Evolutionary conservation across 169 alveolate genomes (phyloP).

Genomic region (Cryptosporidium andersoni): DNA sequence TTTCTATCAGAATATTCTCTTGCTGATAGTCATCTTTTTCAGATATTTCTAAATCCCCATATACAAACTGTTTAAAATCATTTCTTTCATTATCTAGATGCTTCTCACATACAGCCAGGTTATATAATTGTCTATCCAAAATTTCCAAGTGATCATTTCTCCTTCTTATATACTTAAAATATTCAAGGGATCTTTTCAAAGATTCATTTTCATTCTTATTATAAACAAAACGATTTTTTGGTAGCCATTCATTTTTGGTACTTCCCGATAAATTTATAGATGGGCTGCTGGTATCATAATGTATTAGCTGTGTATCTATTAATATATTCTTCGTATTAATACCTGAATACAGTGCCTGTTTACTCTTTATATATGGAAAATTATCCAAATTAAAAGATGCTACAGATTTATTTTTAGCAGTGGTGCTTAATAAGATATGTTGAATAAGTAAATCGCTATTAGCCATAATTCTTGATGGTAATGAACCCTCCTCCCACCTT

Average conservation of each 20-base stretch:
- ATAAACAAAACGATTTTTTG: background rate
- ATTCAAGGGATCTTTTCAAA: conserved; percentile 32
- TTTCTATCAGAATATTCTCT: background rate
- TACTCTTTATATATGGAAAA: no score
- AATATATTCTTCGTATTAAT: no score
- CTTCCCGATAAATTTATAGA: no score
- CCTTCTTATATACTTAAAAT: conserved; percentile 6
- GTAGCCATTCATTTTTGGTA: no score
- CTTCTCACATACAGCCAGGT: conserved; percentile 52
- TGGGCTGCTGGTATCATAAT: no score
- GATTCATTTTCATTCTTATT: background rate
- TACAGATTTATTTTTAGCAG: no score
- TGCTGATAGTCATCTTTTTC: background rate
- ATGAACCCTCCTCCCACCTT: conserved; percentile 19
- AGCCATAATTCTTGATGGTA: conserved; percentile 58
- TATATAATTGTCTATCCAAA: conserved; percentile 41
- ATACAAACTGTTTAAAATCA: conserved; percentile 51
- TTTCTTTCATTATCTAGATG: conserved; percentile 19
- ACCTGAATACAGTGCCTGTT: no score
- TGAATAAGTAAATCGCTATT: conserved; percentile 15
- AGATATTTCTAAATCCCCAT: conserved; percentile 7
- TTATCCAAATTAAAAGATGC: no score
- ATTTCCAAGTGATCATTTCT: conserved; percentile 33
- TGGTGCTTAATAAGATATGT: background rate
- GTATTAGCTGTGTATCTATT: no score